Evolutionary conservation across 768 basidiomycete species (phyloP).

Genomic region (Kwoniella sp.): DNA sequence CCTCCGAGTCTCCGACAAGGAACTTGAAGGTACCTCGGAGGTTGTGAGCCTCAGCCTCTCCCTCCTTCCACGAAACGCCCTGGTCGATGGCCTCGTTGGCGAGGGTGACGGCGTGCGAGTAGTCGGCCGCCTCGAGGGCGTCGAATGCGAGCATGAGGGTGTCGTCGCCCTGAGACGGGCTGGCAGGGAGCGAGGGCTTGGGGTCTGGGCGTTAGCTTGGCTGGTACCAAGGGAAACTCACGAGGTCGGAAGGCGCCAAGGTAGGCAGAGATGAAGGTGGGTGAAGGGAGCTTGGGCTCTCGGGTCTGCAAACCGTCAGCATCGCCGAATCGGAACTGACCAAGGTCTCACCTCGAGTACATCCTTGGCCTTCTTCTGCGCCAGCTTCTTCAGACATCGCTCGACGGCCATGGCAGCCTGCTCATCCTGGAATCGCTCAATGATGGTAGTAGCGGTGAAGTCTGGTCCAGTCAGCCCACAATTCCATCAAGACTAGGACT

Average conservation of each 20-base stretch:
- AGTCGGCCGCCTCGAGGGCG: conserved; percentile 79
- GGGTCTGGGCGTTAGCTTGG: conserved; percentile 54
- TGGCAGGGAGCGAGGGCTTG: conserved; percentile 67
- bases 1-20: conserved; percentile 74
- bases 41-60: conserved; percentile 81
- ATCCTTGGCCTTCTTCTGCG: conserved; percentile 66
- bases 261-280: conserved; percentile 89
- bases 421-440: conserved; percentile 86
- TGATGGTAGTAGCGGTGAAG: conserved; percentile 91
- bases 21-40: conserved; percentile 98
- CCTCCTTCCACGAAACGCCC: conserved; percentile 64
- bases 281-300: conserved; percentile 77
- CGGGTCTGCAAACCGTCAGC: conserved; percentile 55
- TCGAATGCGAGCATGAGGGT: conserved; percentile 75
- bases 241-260: conserved; percentile 93
- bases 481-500: too few relatives aligned
- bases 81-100: conserved; percentile 82
- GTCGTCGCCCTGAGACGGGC: conserved; percentile 71
- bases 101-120: conserved; percentile 70
- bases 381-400: conserved; percentile 80
- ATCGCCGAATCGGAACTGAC: background rate
- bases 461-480: conserved; percentile 55
- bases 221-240: conserved; percentile 51
- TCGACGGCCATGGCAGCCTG: conserved; percentile 75
- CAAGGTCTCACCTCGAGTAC: conserved; percentile 58